A percentile compares a stretch with the other conserved stretches of the same genome.
These are phyloP conservation scores for Podospora bellae-mahoneyi DNA, from an alignment of 495 filamentous ascomycete species.

Conservation along the genomic window DNA sequence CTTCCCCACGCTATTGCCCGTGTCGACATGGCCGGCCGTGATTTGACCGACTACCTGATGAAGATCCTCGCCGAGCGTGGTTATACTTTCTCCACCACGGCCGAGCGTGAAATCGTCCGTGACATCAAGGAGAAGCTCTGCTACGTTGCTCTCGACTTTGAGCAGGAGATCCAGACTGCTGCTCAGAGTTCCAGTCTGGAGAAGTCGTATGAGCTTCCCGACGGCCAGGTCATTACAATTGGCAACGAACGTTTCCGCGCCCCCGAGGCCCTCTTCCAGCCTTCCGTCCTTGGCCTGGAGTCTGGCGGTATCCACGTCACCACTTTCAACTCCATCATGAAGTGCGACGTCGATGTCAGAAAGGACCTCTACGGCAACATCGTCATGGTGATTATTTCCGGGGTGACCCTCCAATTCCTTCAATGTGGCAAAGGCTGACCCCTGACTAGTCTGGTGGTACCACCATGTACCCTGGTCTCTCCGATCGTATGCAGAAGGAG, in stretches of 20 bases:
- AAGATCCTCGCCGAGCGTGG: constrained; percentile 99
- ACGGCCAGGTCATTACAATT: constrained; percentile 99
- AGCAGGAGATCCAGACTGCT: constrained; percentile 99
- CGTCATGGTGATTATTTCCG: constrained; percentile 76
- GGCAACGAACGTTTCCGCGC: constrained; percentile 99
- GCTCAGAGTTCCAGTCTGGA: constrained; percentile 93
- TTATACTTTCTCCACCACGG: constrained; percentile 99
- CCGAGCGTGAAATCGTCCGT: constrained; percentile 99
- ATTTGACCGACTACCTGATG: constrained; percentile 99
- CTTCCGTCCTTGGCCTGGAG: constrained; percentile 95
- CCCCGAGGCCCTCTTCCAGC: constrained; percentile 99
- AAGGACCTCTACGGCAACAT: constrained; percentile 99
- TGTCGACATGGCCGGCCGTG: constrained; percentile 99
- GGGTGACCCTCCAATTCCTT: not conserved
- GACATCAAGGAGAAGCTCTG: constrained; percentile 99
- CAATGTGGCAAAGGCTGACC: constrained; percentile 25
- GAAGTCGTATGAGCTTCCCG: constrained; percentile 99
- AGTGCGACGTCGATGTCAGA: constrained; percentile 99
- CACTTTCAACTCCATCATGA: constrained; percentile 99
- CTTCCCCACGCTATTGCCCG: constrained; percentile 98
- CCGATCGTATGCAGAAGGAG: constrained; percentile 99
- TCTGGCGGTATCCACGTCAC: constrained; percentile 98
- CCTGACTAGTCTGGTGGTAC: constrained; percentile 85
- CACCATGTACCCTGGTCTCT: constrained; percentile 99
- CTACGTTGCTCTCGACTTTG: constrained; percentile 99